Evolutionary conservation across 108 stramenopile genomes (phyloP).

Genomic region (Cyclotella cryptica): DNA sequence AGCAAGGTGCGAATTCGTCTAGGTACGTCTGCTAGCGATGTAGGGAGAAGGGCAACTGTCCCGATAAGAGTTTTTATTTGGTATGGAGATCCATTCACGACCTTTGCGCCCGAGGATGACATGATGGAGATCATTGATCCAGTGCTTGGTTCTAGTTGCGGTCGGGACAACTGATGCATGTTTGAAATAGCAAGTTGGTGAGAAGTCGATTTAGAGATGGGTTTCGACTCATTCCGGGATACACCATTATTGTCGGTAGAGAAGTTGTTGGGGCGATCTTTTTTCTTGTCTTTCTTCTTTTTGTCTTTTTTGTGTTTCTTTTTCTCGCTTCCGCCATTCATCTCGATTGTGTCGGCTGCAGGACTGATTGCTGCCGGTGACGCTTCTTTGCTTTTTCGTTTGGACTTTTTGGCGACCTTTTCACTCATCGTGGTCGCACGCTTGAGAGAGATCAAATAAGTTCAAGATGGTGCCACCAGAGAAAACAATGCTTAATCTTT

Average conservation of each 20-base stretch:
- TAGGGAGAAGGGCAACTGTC: conserved; percentile 50
- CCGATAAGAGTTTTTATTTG: conserved; percentile 51
- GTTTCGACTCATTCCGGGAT: not conserved
- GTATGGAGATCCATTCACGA: conserved; percentile 27
- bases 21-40: conserved; percentile 37
- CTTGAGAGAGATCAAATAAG: too few relatives aligned
- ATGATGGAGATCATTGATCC: conserved; percentile 28
- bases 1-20: conserved; percentile 33
- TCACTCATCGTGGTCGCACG: too few relatives aligned
- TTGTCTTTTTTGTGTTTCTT: conserved; percentile 44
- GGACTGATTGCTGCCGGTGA: not conserved
- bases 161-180: not conserved
- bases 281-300: conserved; percentile 29
- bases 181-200: not conserved
- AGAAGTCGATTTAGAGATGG: not conserved
- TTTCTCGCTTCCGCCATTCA: conserved; percentile 3
- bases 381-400: conserved; percentile 7
- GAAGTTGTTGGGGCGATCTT: not conserved
- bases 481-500: too few relatives aligned
- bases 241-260: not conserved
- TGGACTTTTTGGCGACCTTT: not conserved
- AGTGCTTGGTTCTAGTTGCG: not conserved
- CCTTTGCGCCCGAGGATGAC: not conserved
- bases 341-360: not conserved
- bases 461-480: too few relatives aligned